Evolutionary conservation across 31 red algal species (phyloP), one percentile per base, ranked within the genome.

Genomic region (Asparagopsis taxiformis): DNA sequence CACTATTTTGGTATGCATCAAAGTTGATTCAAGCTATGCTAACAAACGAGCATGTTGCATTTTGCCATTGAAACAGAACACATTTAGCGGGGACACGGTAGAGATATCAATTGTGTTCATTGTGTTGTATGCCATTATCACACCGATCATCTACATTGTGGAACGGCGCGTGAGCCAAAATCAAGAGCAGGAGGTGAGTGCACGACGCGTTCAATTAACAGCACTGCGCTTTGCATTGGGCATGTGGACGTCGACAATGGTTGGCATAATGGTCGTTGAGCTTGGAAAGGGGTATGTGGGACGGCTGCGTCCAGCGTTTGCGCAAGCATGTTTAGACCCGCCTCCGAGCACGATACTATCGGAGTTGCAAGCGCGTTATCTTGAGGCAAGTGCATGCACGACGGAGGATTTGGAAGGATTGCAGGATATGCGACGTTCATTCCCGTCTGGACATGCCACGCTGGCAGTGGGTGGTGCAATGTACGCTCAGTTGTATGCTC

Each of bases 401-500:
- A 65, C 66, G 13, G 16, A 3, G 28, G 49, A 73, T 20, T 30
- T 17, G n/a, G n/a, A 84, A 3, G 21, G 24, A 24, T 48, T 84
- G 58, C 80, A 74, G 43, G 84, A 89, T 59, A 65, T 51, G 53
- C 64, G 84, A 46, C 65, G 84, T 25, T 79, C 73, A 23, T 89
- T 89, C 48, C 84, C 84, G 31, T 89, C 84, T 2, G 84, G 84
- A 22, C 84, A 89, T 50, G 84, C 84, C 37, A 24, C 84, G 30
- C 44, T 89, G 55, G 84, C 63, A 11, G n/a, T 72, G 52, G 48
- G 54, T 6, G 73, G 74, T 60, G 73, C 51, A 31, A 68, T 51
- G 58, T 84, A 79, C 66, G 22, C 41, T 16, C 73, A 71, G 65
- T 51, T 71, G 11, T 64, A 60, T 31, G n/a, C n/a, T n/a, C n/a